phyloP scores from a whole-genome alignment of 2,329 filamentous ascomycete genomes.

The Aspergillus transmontanensis region DNA sequence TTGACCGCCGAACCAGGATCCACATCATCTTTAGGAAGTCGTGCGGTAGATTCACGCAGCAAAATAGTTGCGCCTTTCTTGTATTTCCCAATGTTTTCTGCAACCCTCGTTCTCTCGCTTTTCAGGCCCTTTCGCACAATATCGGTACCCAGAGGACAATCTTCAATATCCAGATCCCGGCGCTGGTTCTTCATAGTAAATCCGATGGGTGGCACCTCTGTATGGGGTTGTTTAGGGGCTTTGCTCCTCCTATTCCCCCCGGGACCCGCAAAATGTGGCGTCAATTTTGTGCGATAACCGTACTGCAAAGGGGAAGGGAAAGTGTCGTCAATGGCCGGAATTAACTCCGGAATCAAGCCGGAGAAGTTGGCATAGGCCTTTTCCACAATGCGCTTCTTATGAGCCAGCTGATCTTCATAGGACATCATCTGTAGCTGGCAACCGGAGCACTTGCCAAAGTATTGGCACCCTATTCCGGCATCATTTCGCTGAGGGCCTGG shows the following conservation, averaged over 20 bases:
- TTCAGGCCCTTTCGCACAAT: conserved; percentile 79
- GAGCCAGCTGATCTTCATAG: conserved; percentile 79
- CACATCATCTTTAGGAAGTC: conserved; percentile 45
- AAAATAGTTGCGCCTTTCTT: conserved; percentile 83
- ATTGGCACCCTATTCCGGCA: conserved; percentile 74
- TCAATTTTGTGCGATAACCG: conserved; percentile 94
- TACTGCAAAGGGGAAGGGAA: conserved; percentile 90
- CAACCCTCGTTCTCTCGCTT: conserved; percentile 75
- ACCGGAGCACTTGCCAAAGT: conserved; percentile 84
- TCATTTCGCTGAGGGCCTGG: conserved; percentile 78
- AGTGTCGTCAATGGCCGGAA: conserved; percentile 79
- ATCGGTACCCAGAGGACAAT: conserved; percentile 92
- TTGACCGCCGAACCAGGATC: conserved; percentile 25
- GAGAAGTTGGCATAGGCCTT: conserved; percentile 94
- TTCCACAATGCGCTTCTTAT: conserved; percentile 84
- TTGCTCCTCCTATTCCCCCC: conserved; percentile 53
- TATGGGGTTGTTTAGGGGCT: conserved; percentile 50
- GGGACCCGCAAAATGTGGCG: conserved; percentile 89
- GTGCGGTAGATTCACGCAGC: conserved; percentile 79
- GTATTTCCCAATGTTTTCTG: conserved; percentile 70
- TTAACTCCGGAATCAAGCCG: conserved; percentile 70
- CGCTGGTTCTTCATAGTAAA: conserved; percentile 85
- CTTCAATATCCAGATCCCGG: conserved; percentile 88
- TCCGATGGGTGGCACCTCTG: conserved; percentile 74
- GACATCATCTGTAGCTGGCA: conserved; percentile 98